Evolutionary conservation across 1,284 basidiomycete genomes (phyloP).

Genomic region (Cystobasidiaceae sp.): DNA sequence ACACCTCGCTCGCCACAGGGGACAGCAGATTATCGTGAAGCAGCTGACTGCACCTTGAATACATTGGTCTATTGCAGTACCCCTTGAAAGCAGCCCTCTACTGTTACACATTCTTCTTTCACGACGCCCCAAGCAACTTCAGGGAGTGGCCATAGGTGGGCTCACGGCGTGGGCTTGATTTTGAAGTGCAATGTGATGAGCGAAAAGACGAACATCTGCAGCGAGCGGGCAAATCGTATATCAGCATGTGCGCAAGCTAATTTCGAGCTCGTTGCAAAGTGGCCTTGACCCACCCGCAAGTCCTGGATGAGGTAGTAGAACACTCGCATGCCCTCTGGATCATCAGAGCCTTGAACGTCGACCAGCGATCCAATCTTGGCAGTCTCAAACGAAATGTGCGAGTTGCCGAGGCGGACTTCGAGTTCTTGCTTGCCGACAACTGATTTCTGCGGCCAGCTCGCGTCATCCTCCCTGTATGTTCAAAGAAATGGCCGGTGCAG

Average conservation of each 20-base stretch:
- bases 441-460: conserved; percentile 97
- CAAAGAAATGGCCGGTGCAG: background rate
- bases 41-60: no score
- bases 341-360: conserved; percentile 93
- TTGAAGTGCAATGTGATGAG: conserved; percentile 98
- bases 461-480: conserved; percentile 83
- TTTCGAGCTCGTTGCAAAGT: no score
- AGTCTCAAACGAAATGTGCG: conserved; percentile 98
- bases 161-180: conserved; percentile 69
- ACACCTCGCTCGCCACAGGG: no score
- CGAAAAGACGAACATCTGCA: conserved; percentile 91
- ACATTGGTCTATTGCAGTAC: no score
- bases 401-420: conserved; percentile 86
- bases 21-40: no score
- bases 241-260: no score
- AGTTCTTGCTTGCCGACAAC: conserved; percentile 96
- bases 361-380: conserved; percentile 95
- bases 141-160: background rate
- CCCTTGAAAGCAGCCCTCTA: no score
- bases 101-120: no score
- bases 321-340: conserved; percentile 92
- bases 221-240: no score
- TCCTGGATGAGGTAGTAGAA: conserved; percentile 99
- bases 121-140: no score
- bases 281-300: conserved; percentile 77